These are phyloP conservation scores for Echites panduratus DNA, from an alignment of 257 asterid species.

Conservation along the genomic window DNA sequence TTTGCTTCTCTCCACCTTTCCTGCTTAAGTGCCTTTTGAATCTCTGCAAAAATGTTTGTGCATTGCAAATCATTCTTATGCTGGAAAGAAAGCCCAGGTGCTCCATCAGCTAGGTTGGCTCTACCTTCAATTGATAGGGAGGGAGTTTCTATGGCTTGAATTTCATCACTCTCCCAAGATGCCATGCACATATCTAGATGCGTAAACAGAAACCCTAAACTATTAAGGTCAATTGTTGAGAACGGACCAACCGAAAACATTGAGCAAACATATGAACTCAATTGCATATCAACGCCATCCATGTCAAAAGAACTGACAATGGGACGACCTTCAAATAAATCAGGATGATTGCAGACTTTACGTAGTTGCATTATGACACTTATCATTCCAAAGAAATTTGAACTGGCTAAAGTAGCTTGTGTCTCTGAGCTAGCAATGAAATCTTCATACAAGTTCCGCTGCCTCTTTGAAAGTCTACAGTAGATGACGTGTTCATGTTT, in stretches of 20 bases:
- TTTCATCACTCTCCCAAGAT: slow-evolving; percentile 87
- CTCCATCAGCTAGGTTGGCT: slow-evolving; percentile 36
- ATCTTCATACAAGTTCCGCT: slow-evolving; percentile 94
- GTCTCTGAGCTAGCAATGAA: slow-evolving; percentile 99
- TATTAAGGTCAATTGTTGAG: slow-evolving; percentile 61
- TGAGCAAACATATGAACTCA: slow-evolving; percentile 84
- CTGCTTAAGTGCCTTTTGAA: slow-evolving; percentile 52
- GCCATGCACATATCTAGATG: slow-evolving; percentile 79
- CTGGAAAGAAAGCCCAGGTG: slow-evolving; percentile 28
- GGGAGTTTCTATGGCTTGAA: slow-evolving; percentile 80
- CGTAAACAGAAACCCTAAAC: slow-evolving; percentile 75
- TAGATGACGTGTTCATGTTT: slow-evolving; percentile 86
- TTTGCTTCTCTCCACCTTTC: slow-evolving; percentile 73
- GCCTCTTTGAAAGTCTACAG: slow-evolving; percentile 96
- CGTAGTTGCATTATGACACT: slow-evolving; percentile 99
- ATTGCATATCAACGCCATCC: slow-evolving; percentile 69
- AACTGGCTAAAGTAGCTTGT: slow-evolving; percentile 90
- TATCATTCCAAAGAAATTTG: slow-evolving; percentile 94
- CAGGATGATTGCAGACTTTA: slow-evolving; percentile 99
- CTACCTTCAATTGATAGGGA: slow-evolving; percentile 57
- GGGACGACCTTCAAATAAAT: slow-evolving; percentile 98
- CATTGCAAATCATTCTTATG: slow-evolving; percentile 40
- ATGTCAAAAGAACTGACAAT: slow-evolving; percentile 93
- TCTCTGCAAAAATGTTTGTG: slow-evolving; percentile 65
- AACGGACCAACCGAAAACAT: slow-evolving; percentile 51